These are phyloP conservation scores for Camellia sinensis DNA, from an alignment of 148 eudicot genomes.

Conservation along the genomic window DNA sequence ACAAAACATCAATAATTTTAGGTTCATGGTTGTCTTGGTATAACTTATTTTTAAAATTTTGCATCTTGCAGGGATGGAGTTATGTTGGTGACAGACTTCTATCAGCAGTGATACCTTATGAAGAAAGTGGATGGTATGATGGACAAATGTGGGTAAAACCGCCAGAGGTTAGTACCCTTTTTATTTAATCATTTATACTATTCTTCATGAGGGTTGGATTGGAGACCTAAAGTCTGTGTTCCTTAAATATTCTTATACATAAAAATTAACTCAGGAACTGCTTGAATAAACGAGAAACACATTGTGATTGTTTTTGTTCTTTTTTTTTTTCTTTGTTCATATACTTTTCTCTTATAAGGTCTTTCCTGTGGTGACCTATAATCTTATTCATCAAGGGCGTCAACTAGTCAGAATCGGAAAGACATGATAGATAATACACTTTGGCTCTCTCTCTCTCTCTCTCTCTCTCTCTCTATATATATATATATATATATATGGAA, in stretches of 20 bases:
- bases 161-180: constrained; percentile 64
- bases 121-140: constrained; percentile 96
- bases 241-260: not conserved
- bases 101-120: constrained; percentile 92
- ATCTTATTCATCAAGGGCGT: not conserved
- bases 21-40: not conserved
- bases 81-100: constrained; percentile 92
- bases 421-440: not conserved
- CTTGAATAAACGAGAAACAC: not conserved
- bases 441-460: too few relatives aligned
- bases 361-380: not conserved
- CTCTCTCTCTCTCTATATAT: too few relatives aligned
- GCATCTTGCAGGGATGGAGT: constrained; percentile 81
- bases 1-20: not conserved
- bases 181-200: not conserved
- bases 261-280: not conserved
- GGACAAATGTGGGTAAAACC: constrained; percentile 99
- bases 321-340: not conserved
- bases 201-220: not conserved
- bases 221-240: not conserved
- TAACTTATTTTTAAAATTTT: not conserved
- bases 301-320: too few relatives aligned
- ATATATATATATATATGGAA: too few relatives aligned
- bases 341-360: not conserved
- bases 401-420: not conserved